phyloP scores from a whole-genome alignment of 306 rosid genomes.

The Crotalaria pallida region DNA sequence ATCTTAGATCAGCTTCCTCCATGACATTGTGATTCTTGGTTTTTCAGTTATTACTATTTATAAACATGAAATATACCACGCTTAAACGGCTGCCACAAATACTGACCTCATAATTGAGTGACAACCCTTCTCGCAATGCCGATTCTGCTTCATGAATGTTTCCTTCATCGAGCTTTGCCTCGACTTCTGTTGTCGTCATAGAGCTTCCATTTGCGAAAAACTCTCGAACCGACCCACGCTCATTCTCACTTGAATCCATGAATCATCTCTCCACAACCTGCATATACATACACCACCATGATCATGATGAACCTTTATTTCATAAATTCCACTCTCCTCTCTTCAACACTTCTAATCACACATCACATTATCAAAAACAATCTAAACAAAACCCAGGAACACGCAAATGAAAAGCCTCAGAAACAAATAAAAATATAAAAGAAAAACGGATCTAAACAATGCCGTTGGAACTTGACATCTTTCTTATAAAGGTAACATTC shows the following conservation, averaged over 20 bases:
- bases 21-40: not conserved
- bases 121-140: constrained; percentile 76
- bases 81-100: not conserved
- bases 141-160: constrained; percentile 87
- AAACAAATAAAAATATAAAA: not conserved
- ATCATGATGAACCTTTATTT: constrained; percentile 2
- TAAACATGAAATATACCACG: not conserved
- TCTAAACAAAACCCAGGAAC: not conserved
- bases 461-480: not conserved
- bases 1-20: not conserved
- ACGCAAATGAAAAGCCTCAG: too few relatives aligned
- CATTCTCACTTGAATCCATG: constrained; percentile 52
- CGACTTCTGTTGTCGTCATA: constrained; percentile 55
- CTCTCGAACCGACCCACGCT: constrained; percentile 36
- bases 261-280: constrained; percentile 31
- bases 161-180: constrained; percentile 86
- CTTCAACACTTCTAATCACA: not conserved
- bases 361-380: not conserved
- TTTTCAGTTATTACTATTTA: not conserved
- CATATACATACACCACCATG: not conserved
- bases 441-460: not conserved
- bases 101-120: constrained; percentile 77
- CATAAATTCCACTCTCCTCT: constrained; percentile 15
- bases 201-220: constrained; percentile 62
- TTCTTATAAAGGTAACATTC: not conserved